A percentile compares a stretch with the other conserved stretches of the same genome.
These are phyloP conservation scores for Solanum rostratum DNA, from an alignment of 257 asterid species.

Conservation along the genomic window DNA sequence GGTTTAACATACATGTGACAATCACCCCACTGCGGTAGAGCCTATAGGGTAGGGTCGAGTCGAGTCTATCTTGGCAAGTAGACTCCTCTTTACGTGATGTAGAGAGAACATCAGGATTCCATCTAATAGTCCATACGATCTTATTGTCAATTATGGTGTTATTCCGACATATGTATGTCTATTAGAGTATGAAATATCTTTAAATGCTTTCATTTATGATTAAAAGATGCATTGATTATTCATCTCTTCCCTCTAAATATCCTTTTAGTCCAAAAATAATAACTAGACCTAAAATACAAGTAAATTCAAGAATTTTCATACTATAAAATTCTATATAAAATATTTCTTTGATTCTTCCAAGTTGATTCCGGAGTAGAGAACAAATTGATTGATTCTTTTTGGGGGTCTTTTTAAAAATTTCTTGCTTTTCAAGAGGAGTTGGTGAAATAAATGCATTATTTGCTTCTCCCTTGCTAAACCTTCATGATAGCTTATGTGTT, in stretches of 20 bases:
- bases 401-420: slow-evolving; percentile 24
- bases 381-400: slow-evolving; percentile 30
- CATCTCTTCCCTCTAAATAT: not conserved
- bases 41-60: no score
- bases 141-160: no score
- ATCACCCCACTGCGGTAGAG: no score
- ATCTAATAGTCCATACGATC: no score
- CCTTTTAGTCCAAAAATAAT: not conserved
- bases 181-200: no score
- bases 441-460: slow-evolving; percentile 24
- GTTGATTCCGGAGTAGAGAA: slow-evolving; percentile 29
- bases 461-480: slow-evolving; percentile 15
- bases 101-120: no score
- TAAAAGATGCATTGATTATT: no score
- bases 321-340: not conserved
- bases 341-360: not conserved
- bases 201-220: no score
- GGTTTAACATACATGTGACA: no score
- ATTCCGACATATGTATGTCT: no score
- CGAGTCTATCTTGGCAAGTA: no score
- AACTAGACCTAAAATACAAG: not conserved
- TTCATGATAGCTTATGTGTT: not conserved
- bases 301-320: not conserved
- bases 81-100: no score
- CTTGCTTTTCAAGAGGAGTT: slow-evolving; percentile 23